Evolutionary conservation across 768 basidiomycete species (phyloP).

Genomic region (Hirschioporus abietinus): DNA sequence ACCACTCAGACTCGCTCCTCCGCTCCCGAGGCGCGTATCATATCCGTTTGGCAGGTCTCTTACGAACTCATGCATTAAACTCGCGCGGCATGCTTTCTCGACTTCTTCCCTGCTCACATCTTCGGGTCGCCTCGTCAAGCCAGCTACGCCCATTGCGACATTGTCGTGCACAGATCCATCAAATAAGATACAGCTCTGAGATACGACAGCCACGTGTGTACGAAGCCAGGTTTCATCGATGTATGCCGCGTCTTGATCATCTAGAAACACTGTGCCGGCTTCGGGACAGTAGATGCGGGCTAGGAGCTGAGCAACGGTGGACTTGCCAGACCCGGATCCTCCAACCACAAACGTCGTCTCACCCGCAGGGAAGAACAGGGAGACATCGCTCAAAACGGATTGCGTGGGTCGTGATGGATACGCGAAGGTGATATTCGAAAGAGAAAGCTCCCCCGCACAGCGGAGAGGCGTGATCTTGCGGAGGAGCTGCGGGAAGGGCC

Average conservation of each 20-base stretch:
- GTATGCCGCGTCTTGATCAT: constrained; percentile 74
- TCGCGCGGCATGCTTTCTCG: constrained; percentile 73
- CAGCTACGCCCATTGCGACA: constrained; percentile 70
- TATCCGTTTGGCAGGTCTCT: constrained; percentile 82
- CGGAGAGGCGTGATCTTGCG: constrained; percentile 59
- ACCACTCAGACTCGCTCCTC: constrained; percentile 77
- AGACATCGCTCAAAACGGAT: constrained; percentile 52
- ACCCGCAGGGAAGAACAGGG: constrained; percentile 61
- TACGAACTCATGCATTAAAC: constrained; percentile 85
- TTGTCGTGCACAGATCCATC: constrained; percentile 82
- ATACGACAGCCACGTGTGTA: constrained; percentile 67
- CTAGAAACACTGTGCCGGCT: constrained; percentile 65
- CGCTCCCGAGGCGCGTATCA: constrained; percentile 71
- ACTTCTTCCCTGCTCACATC: constrained; percentile 66
- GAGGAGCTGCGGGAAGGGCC: constrained; percentile 27
- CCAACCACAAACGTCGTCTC: constrained; percentile 82
- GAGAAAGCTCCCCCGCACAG: constrained; percentile 67
- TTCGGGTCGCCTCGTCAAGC: constrained; percentile 33
- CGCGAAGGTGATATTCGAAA: constrained; percentile 57
- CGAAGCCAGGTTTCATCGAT: constrained; percentile 70
- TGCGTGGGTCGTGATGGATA: constrained; percentile 68
- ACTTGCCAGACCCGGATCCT: constrained; percentile 74
- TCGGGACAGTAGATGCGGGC: constrained; percentile 70
- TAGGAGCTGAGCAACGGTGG: constrained; percentile 58
- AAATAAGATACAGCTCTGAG: constrained; percentile 77